These are phyloP conservation scores for Raffaelea ambrosiae DNA, from an alignment of 2,329 filamentous ascomycete species.

Conservation along the genomic window DNA sequence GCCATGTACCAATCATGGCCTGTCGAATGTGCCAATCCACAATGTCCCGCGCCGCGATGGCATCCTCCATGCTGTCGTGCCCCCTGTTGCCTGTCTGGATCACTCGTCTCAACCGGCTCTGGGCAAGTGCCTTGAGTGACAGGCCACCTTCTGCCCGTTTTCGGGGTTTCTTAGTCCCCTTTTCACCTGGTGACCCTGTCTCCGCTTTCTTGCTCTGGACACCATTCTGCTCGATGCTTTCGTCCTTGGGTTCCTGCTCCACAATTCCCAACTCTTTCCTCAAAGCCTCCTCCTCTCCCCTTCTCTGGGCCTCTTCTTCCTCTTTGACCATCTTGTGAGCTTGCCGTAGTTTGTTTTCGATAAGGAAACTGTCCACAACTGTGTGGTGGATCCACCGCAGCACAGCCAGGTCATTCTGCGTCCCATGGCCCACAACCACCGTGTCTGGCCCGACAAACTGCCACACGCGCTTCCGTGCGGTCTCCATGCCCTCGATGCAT, in stretches of 20 bases:
- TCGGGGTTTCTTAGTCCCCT: too few species aligned
- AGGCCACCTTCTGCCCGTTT: background rate
- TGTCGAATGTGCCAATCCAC: slow-evolving; percentile 1
- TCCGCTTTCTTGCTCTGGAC: background rate
- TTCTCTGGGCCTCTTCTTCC: background rate
- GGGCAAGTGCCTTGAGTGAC: background rate
- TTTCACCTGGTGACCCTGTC: too few species aligned
- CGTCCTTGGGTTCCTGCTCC: background rate
- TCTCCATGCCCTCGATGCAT: background rate
- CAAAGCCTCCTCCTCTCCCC: background rate
- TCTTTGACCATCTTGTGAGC: background rate
- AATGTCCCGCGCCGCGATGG: background rate
- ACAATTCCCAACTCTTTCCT: too few species aligned
- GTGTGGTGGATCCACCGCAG: background rate
- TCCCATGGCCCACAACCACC: background rate
- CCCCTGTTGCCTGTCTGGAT: background rate
- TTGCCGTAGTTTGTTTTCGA: background rate
- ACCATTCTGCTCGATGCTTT: background rate
- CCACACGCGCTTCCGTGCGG: background rate
- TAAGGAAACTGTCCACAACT: background rate
- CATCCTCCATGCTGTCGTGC: slow-evolving; percentile 1
- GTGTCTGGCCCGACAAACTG: background rate
- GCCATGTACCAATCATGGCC: too few species aligned
- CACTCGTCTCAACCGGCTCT: background rate
- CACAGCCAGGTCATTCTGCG: background rate